phyloP scores from a whole-genome alignment of 2,329 filamentous ascomycete genomes.

The Cadophora sp. region DNA sequence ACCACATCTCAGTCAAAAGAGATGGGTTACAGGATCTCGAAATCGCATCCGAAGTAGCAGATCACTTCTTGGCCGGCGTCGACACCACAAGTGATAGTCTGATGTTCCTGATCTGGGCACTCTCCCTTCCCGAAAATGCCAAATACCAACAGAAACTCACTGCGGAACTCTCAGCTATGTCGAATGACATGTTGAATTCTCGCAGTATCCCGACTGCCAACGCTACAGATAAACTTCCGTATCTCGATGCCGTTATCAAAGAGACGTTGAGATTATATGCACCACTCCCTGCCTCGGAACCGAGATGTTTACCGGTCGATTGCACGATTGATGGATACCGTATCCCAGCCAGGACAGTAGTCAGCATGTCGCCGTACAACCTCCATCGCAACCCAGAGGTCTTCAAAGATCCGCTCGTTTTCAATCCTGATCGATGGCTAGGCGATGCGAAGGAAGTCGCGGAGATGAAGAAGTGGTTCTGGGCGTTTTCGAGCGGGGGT shows the following conservation, averaged over 20 bases:
- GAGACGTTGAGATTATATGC: constrained; percentile 58
- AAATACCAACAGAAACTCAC: constrained; percentile 54
- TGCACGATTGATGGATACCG: constrained; percentile 47
- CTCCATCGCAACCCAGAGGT: constrained; percentile 58
- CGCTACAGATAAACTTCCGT: constrained; percentile 49
- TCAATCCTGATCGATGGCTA: constrained; percentile 60
- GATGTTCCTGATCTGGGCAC: constrained; percentile 57
- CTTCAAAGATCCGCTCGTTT: constrained; percentile 56
- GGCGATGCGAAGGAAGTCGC: constrained; percentile 44
- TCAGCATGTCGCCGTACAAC: constrained; percentile 58
- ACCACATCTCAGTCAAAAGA: constrained; percentile 42
- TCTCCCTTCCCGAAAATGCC: constrained; percentile 53
- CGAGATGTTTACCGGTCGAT: constrained; percentile 49
- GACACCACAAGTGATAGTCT: constrained; percentile 60
- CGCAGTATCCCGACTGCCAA: constrained; percentile 47
- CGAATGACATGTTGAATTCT: constrained; percentile 36
- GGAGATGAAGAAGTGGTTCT: constrained; percentile 57
- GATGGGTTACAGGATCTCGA: constrained; percentile 50
- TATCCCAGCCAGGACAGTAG: constrained; percentile 56
- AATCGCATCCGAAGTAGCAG: constrained; percentile 59
- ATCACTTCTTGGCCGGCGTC: constrained; percentile 60
- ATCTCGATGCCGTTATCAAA: constrained; percentile 56
- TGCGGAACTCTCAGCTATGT: constrained; percentile 49
- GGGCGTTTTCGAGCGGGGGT: constrained; percentile 71
- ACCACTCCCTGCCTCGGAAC: constrained; percentile 59